These are phyloP conservation scores for Brettanomyces sp. DNA, from an alignment of 805 yeast genomes.

Conservation along the genomic window DNA sequence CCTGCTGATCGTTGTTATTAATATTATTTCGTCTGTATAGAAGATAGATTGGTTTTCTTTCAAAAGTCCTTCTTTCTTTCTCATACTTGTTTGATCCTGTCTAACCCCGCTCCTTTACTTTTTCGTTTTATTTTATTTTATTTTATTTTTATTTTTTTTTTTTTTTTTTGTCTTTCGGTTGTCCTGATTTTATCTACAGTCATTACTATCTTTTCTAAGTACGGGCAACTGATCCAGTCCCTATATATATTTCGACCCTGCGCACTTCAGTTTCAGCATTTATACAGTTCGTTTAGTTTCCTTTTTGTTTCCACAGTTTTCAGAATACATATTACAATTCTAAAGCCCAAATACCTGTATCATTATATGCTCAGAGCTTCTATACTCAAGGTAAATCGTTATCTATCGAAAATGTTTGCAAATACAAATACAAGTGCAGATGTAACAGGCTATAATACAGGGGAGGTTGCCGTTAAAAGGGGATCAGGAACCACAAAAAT, in stretches of 20 bases:
- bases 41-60: too few relatives aligned
- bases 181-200: too few relatives aligned
- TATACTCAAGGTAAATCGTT: not conserved
- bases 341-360: not conserved
- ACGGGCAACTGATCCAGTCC: not conserved
- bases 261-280: not conserved
- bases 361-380: not conserved
- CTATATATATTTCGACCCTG: not conserved
- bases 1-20: too few relatives aligned
- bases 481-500: conserved; percentile 37
- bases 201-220: not conserved
- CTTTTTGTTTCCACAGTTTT: too few relatives aligned
- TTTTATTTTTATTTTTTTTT: too few relatives aligned
- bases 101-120: too few relatives aligned
- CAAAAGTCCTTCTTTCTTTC: too few relatives aligned
- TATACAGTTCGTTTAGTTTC: not conserved
- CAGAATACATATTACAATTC: not conserved
- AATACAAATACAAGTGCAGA: not conserved
- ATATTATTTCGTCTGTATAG: too few relatives aligned
- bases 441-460: conserved; percentile 19
- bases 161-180: too few relatives aligned
- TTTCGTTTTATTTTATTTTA: too few relatives aligned
- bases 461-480: conserved; percentile 35
- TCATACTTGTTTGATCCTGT: too few relatives aligned
- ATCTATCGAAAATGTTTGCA: conserved; percentile 5